These are phyloP conservation scores for Blastomyces percursus DNA, from an alignment of 2,329 filamentous ascomycete genomes.

Conservation along the genomic window DNA sequence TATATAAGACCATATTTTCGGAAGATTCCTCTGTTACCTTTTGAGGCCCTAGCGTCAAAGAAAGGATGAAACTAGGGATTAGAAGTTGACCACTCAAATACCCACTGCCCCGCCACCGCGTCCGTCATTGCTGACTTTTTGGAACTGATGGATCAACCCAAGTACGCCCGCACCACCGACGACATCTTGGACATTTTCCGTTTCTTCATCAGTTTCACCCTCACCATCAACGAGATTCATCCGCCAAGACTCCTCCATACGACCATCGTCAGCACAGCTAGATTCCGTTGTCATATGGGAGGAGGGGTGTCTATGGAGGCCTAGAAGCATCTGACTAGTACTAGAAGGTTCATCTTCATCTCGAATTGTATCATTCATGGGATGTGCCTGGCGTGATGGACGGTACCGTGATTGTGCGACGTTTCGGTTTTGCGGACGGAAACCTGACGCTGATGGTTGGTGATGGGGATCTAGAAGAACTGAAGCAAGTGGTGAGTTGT, in stretches of 20 bases:
- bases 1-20: neutral
- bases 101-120: conserved; percentile 21
- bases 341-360: conserved; percentile 21
- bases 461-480: conserved; percentile 39
- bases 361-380: conserved; percentile 21
- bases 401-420: conserved; percentile 24
- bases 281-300: conserved; percentile 24
- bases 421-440: conserved; percentile 22
- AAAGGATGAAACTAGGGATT: neutral
- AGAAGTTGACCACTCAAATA: neutral
- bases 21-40: neutral
- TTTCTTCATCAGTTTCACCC: conserved; percentile 37
- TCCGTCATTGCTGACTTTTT: conserved; percentile 43
- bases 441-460: conserved; percentile 33
- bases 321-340: conserved; percentile 11
- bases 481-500: conserved; percentile 31
- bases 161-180: conserved; percentile 47
- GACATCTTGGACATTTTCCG: conserved; percentile 38
- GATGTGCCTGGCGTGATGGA: conserved; percentile 19
- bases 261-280: conserved; percentile 41
- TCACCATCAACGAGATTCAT: conserved; percentile 33
- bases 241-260: conserved; percentile 45
- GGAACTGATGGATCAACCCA: conserved; percentile 56
- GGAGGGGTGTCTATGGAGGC: conserved; percentile 14
- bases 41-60: neutral